Conservation (phyloP, 2,329 filamentous ascomycete species). For the Pseudofabraea citricarpa region DNA sequence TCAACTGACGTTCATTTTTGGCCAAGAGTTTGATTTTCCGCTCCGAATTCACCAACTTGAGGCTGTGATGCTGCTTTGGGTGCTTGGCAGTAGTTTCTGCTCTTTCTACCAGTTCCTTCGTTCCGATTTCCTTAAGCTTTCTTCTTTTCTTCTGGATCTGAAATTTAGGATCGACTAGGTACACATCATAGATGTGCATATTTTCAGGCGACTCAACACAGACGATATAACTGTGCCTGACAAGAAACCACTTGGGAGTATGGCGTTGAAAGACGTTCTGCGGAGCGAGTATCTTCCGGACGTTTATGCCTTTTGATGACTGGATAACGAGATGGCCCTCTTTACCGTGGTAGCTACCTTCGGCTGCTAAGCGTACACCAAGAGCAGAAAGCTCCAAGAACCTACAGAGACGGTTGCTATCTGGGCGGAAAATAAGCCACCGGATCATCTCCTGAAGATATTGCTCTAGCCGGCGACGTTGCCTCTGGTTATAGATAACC, state of each 20-base stretch:
- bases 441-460: conserved; percentile 93
- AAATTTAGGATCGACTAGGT: conserved; percentile 90
- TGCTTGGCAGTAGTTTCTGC: conserved; percentile 31
- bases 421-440: conserved; percentile 93
- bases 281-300: conserved; percentile 74
- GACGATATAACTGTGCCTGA: conserved; percentile 96
- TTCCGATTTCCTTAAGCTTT: conserved; percentile 44
- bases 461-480: conserved; percentile 79
- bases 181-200: conserved; percentile 98
- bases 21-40: conserved; percentile 88
- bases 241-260: conserved; percentile 93
- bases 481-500: conserved; percentile 66
- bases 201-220: conserved; percentile 98
- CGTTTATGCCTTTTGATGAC: conserved; percentile 83
- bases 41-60: conserved; percentile 88
- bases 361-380: conserved; percentile 86
- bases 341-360: conserved; percentile 96
- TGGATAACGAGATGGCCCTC: conserved; percentile 93
- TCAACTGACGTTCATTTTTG: conserved; percentile 81
- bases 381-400: conserved; percentile 93
- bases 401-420: conserved; percentile 92
- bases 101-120: conserved; percentile 54
- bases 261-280: conserved; percentile 76
- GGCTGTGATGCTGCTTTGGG: conserved; percentile 70
- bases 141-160: conserved; percentile 69